Evolutionary conservation across 768 basidiomycete genomes (phyloP), one percentile per base, ranked within the genome.

Genomic region (Kwoniella dejecticola): DNA sequence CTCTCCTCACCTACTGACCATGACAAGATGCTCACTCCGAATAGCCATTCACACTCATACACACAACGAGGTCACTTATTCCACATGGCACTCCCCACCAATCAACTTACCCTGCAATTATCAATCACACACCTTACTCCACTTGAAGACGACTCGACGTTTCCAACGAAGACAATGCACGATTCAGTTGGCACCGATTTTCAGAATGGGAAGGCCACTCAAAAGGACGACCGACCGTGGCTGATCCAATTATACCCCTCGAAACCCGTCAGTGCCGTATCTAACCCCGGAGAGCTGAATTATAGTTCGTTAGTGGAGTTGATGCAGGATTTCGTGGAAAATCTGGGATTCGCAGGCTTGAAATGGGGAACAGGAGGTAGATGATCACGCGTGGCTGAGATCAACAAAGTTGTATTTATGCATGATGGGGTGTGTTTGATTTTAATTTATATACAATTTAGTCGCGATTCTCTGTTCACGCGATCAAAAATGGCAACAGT

Each of bases 1-100:
- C n/a, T n/a, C n/a, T n/a, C n/a, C n/a, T n/a, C n/a, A n/a, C n/a
- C n/a, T n/a, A n/a, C n/a, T n/a, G n/a, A n/a, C n/a, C n/a, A n/a
- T n/a, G n/a, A n/a, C n/a, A n/a, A n/a, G n/a, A n/a, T n/a, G n/a
- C n/a, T n/a, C n/a, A n/a, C n/a, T n/a, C n/a, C n/a, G n/a, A 26
- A 23, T 36, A 74, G 72, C 27, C 59, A 58, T 27, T 71, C 72
- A 10, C 72, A 74, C 44, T 33, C 57, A 2, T 68, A 69, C 31
- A 56, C 42, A 6, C 60, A 58, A 0, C 26, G 29, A 52, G 72
- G 72, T 13, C 54, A 42, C 27, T 40, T 67, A 12, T 67, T 70
- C 41, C 60, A 70, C 29, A 38, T 56, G 0, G 23, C 55, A 5
- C 15, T 40, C 10, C 40, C 52, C 19, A 30, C 57, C 17, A 41